Evolutionary conservation across 164 flowering plant genomes (phyloP).

Genomic region (Dillenia suffruticosa): DNA sequence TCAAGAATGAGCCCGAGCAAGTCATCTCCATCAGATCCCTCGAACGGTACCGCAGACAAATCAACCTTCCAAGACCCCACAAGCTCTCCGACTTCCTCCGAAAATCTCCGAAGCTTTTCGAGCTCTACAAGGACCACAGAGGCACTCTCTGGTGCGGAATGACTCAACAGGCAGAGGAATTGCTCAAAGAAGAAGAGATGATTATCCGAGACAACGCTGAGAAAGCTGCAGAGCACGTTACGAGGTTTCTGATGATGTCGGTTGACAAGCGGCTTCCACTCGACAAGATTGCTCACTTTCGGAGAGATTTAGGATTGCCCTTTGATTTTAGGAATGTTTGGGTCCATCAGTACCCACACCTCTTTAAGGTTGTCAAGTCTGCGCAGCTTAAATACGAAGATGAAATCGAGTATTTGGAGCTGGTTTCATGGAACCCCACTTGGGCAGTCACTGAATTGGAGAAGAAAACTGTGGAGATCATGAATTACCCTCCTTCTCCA

Average conservation of each 20-base stretch:
- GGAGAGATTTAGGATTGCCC: slow-evolving; percentile 86
- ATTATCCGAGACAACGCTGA: slow-evolving; percentile 39
- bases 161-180: slow-evolving; percentile 65
- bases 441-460: slow-evolving; percentile 96
- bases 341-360: slow-evolving; percentile 59
- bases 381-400: slow-evolving; percentile 18
- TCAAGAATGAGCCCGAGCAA: slow-evolving; percentile 71
- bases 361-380: slow-evolving; percentile 48
- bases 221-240: slow-evolving; percentile 70
- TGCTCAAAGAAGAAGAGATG: slow-evolving; percentile 62
- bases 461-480: slow-evolving; percentile 41
- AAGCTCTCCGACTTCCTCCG: slow-evolving; percentile 62
- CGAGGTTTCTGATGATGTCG: slow-evolving; percentile 84
- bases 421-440: slow-evolving; percentile 69
- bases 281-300: slow-evolving; percentile 79
- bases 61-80: slow-evolving; percentile 74
- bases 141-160: slow-evolving; percentile 83
- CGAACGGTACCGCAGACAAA: slow-evolving; percentile 56
- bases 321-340: slow-evolving; percentile 63
- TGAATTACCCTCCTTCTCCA: slow-evolving; percentile 37
- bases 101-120: slow-evolving; percentile 78
- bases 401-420: slow-evolving; percentile 66
- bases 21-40: slow-evolving; percentile 44
- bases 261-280: slow-evolving; percentile 54
- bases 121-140: slow-evolving; percentile 63